phyloP scores from a whole-genome alignment of 129 eudicot species.

The Ambrosia trifida region DNA sequence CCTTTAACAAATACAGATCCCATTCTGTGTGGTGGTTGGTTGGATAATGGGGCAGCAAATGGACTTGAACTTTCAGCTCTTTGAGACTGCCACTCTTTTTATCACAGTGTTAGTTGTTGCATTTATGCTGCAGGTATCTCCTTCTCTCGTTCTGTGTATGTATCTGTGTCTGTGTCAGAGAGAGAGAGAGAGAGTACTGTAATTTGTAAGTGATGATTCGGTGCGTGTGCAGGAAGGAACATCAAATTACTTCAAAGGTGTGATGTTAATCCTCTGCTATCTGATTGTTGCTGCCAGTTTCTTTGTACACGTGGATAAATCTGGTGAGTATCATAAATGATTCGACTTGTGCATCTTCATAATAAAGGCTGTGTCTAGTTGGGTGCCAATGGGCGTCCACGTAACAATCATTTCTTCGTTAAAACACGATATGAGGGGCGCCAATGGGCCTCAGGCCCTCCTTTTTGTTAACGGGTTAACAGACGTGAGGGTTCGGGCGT shows the following conservation, averaged over 20 bases:
- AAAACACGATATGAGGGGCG: too few species aligned
- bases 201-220: slow-evolving; percentile 10
- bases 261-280: slow-evolving; percentile 90
- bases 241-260: slow-evolving; percentile 90
- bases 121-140: slow-evolving; percentile 88
- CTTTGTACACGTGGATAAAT: slow-evolving; percentile 79
- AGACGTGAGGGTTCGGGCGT: too few species aligned
- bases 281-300: slow-evolving; percentile 97
- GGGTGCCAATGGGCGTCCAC: neutral
- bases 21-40: slow-evolving; percentile 91
- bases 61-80: slow-evolving; percentile 93
- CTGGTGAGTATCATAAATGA: slow-evolving; percentile 50
- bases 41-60: slow-evolving; percentile 90
- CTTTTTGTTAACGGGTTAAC: too few species aligned
- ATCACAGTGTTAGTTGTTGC: slow-evolving; percentile 91
- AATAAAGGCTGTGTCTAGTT: neutral
- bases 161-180: too few species aligned
- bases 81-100: slow-evolving; percentile 93
- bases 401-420: neutral
- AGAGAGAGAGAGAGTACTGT: neutral
- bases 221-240: slow-evolving; percentile 75
- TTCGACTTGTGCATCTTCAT: neutral
- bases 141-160: slow-evolving; percentile 15
- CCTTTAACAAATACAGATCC: slow-evolving; percentile 58
- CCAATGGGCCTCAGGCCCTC: too few species aligned